A percentile compares a stretch with the other conserved stretches of the same genome.
Evolutionary conservation across 768 basidiomycete species (phyloP).

Genomic region (Tylopilus plumbeoviolaceoides): DNA sequence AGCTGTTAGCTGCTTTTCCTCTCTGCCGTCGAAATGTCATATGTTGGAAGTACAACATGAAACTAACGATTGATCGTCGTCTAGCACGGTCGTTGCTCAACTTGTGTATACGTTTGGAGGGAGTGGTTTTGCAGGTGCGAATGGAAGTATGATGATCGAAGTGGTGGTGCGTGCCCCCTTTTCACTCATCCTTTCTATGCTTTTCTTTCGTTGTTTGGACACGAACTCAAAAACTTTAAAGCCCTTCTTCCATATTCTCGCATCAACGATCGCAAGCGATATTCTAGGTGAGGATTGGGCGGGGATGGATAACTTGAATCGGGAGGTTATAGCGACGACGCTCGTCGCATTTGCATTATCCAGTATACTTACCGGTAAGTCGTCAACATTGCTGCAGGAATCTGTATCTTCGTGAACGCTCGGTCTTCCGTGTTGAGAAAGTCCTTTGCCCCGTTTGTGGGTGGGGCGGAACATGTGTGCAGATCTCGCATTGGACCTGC

Average conservation of each 20-base stretch:
- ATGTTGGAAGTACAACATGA: neutral
- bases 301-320: slow-evolving; percentile 52
- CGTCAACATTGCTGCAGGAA: neutral
- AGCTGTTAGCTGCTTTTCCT: slow-evolving; percentile 4
- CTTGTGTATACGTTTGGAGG: slow-evolving; percentile 83
- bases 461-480: neutral
- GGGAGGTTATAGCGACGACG: slow-evolving; percentile 85
- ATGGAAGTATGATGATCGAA: slow-evolving; percentile 98
- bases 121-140: slow-evolving; percentile 84
- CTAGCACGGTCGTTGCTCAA: slow-evolving; percentile 72
- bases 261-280: slow-evolving; percentile 64
- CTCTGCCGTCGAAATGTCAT: neutral
- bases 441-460: neutral
- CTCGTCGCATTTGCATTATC: slow-evolving; percentile 85
- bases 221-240: slow-evolving; percentile 25
- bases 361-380: slow-evolving; percentile 77
- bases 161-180: slow-evolving; percentile 64
- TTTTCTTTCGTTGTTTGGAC: neutral
- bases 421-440: neutral
- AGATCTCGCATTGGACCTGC: neutral
- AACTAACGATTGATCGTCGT: slow-evolving; percentile 3
- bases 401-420: neutral
- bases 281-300: slow-evolving; percentile 37
- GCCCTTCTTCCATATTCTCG: slow-evolving; percentile 96
- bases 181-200: neutral